Percentiles rank a stretch among this genome's conserved stretches.
phyloP scores from a whole-genome alignment of 768 basidiomycete genomes.

The Lepiota subincarnata region DNA sequence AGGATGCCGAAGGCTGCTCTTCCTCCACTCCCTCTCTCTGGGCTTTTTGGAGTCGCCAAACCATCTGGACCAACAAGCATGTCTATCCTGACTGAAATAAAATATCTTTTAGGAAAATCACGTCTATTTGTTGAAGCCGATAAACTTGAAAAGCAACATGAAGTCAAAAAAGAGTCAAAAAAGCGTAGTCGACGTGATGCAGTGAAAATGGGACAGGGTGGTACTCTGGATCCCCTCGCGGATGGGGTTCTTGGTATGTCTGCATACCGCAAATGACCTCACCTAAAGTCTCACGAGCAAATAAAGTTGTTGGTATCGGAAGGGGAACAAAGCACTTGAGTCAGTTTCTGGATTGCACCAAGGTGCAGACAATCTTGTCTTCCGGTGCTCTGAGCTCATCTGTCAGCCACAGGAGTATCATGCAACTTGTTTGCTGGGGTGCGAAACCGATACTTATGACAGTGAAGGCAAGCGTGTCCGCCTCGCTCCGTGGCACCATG shows the following conservation, averaged over 20 bases:
- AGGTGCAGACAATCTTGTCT: slow-evolving; percentile 38
- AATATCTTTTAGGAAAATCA: slow-evolving; percentile 73
- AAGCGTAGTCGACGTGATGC: slow-evolving; percentile 32
- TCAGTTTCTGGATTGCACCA: slow-evolving; percentile 83
- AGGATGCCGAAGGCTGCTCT: slow-evolving; percentile 65
- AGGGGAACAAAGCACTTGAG: slow-evolving; percentile 85
- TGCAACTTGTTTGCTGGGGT: slow-evolving; percentile 87
- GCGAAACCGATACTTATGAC: slow-evolving; percentile 94
- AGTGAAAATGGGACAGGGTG: slow-evolving; percentile 88
- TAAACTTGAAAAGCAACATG: slow-evolving; percentile 41
- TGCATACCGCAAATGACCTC: not conserved
- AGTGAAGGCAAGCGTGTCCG: slow-evolving; percentile 81
- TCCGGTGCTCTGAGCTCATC: not conserved
- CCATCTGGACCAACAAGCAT: slow-evolving; percentile 93
- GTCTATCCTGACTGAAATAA: slow-evolving; percentile 82
- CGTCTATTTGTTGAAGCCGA: slow-evolving; percentile 70
- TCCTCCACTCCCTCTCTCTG: slow-evolving; percentile 62
- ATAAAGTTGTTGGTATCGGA: slow-evolving; percentile 80
- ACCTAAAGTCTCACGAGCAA: not conserved
- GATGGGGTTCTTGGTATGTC: slow-evolving; percentile 86
- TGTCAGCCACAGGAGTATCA: slow-evolving; percentile 68
- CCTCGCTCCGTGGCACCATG: slow-evolving; percentile 74
- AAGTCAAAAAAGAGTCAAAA: slow-evolving; percentile 40
- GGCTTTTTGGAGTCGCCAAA: slow-evolving; percentile 84
- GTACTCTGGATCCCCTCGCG: slow-evolving; percentile 94